phyloP scores from a whole-genome alignment of 768 basidiomycete genomes.

The Scleroderma citrinum region DNA sequence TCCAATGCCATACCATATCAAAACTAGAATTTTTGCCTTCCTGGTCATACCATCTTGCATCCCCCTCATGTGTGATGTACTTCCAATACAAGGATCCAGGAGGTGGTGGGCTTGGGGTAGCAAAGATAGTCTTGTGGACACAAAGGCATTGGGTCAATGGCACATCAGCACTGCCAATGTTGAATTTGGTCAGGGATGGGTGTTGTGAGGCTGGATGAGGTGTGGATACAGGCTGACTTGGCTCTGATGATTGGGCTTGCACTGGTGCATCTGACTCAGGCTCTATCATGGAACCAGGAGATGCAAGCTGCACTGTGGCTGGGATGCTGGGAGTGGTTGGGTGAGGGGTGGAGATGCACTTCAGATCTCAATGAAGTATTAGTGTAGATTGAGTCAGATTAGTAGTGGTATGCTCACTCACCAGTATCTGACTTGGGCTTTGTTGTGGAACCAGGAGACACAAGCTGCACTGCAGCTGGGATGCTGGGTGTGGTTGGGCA shows the following conservation, averaged over 20 bases:
- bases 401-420: not conserved
- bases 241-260: not conserved
- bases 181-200: no score
- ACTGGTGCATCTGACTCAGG: not conserved
- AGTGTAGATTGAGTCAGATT: not conserved
- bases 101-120: not conserved
- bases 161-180: no score
- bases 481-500: no score
- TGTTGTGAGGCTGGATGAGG: not conserved
- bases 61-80: not conserved
- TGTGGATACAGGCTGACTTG: not conserved
- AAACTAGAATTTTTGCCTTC: not conserved
- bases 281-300: not conserved
- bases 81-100: not conserved
- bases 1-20: not conserved
- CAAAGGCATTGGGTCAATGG: not conserved
- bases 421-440: not conserved
- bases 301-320: not conserved
- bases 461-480: not conserved
- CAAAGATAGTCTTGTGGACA: not conserved
- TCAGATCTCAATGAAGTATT: not conserved
- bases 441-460: not conserved
- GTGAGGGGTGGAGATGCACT: not conserved
- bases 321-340: not conserved
- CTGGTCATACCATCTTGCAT: not conserved